phyloP scores from a whole-genome alignment of 129 eudicot genomes.

The Cynara cardunculus region DNA sequence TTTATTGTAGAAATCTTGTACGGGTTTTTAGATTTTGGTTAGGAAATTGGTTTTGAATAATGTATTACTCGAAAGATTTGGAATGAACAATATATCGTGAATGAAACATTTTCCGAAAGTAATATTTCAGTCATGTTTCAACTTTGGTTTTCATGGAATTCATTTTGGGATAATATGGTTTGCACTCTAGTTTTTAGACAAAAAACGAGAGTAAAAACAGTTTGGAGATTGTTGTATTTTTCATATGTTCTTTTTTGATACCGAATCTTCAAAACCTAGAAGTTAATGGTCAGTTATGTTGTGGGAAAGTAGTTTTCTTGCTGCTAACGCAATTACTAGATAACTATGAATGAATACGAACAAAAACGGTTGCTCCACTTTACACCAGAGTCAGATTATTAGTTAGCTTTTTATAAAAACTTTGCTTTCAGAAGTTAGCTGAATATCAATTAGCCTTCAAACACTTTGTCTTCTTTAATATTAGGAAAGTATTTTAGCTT shows the following conservation, averaged over 20 bases:
- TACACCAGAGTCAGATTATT: neutral
- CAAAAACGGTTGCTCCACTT: neutral
- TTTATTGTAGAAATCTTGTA: neutral
- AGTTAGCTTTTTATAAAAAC: neutral
- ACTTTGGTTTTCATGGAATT: neutral
- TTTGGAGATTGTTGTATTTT: neutral
- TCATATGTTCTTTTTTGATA: neutral
- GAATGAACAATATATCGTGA: neutral
- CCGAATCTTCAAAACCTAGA: neutral
- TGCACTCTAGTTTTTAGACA: neutral
- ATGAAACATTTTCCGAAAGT: neutral
- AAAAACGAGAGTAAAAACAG: neutral
- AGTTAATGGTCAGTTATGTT: too few species aligned
- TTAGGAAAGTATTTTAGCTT: too few species aligned
- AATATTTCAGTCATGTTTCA: neutral
- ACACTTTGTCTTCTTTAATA: neutral
- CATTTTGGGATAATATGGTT: neutral
- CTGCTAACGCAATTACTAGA: neutral
- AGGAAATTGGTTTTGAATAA: neutral
- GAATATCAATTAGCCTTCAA: too few species aligned
- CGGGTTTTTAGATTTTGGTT: neutral
- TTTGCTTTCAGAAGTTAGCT: too few species aligned
- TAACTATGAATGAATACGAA: too few species aligned
- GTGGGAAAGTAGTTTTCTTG: neutral
- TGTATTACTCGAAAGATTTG: neutral